Evolutionary conservation across 164 flowering plant species (phyloP), one percentile per base, ranked within the genome.

Genomic region (Akebia trifoliata): DNA sequence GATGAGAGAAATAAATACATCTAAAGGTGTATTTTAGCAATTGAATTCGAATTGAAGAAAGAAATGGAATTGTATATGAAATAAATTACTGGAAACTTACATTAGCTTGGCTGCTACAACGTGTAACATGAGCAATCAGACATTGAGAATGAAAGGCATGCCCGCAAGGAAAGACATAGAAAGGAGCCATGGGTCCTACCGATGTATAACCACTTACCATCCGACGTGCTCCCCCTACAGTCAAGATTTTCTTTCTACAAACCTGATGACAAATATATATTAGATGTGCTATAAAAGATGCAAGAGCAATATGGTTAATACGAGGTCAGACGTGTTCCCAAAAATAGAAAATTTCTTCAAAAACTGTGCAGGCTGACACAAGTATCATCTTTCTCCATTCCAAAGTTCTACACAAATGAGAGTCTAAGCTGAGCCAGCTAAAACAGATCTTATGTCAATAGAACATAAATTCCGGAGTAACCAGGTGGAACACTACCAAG

Each of bases 111-210:
- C 62, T 67, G 18, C 91, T 78, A 70, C 93, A 81, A 31, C 79
- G 75, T 7, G 96, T 94, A 28, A 94, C 87, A 68, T 90, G 99
- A 39, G 99, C 90, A 68, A 94, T 82, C 64, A 90, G 70, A 71
- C 99, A 94, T 32, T 82, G 76, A 6, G 95, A 73, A 74, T 94
- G 99, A 61, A 94, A 94, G 54, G 87, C 78, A 71, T 94, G 97
- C 24, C 99, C 96, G 69, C 99, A 94, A 34, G 97, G 99, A 69
- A 94, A 94, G 56, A 94, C 90, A 74, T 94, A 94, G 71, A 94
- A 94, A 29, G 99, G 96, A 32, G 99, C 95, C 89, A 88, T 82
- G 48, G 83, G 81, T 58, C 91, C 97, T 12, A 79, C 82, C 38
- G 99, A 64, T 30, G 83, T 66, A 73, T 88, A 90, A n/a, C 90